Conservation (phyloP, 2,329 filamentous ascomycete species). For the Cladophialophora chaetospira region DNA sequence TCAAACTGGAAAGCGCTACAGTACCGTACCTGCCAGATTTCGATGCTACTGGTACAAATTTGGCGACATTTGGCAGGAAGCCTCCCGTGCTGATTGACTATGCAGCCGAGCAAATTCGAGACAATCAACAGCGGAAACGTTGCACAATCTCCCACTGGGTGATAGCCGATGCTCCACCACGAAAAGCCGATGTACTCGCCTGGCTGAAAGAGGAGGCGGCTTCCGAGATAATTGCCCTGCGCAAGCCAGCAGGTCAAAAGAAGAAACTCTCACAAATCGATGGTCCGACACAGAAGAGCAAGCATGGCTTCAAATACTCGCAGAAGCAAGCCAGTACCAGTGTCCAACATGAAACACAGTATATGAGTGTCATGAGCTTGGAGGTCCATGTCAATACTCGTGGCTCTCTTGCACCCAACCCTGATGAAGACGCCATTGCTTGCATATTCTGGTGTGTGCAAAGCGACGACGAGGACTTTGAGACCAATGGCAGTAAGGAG, state of each 20-base stretch:
- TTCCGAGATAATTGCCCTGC: conserved; percentile 9
- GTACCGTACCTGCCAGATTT: conserved; percentile 81
- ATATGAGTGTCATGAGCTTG: conserved; percentile 95
- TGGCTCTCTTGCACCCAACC: conserved; percentile 78
- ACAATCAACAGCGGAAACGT: conserved; percentile 55
- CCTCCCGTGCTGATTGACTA: conserved; percentile 53
- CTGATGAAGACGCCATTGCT: conserved; percentile 83
- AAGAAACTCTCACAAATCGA: conserved; percentile 76
- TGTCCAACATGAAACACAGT: conserved; percentile 80
- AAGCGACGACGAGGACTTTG: conserved; percentile 65
- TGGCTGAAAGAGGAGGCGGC: conserved; percentile 61
- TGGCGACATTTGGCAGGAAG: conserved; percentile 59
- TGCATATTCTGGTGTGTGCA: conserved; percentile 90
- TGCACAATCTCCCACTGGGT: conserved; percentile 76
- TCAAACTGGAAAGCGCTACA: conserved; percentile 72
- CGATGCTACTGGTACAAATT: conserved; percentile 61
- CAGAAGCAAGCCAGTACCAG: conserved; percentile 73
- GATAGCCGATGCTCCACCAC: conserved; percentile 70
- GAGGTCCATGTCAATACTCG: conserved; percentile 91
- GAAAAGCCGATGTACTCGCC: conserved; percentile 64
- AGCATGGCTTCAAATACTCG: conserved; percentile 81
- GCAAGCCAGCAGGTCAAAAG: conserved; percentile 5
- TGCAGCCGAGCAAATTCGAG: conserved; percentile 52
- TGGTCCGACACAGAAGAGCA: conserved; percentile 79
- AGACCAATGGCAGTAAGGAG: conserved; percentile 41